Percentiles rank a stretch among this genome's conserved stretches.
Conservation (phyloP, 2,329 filamentous ascomycete species). For the Colletotrichum paranaense region DNA sequence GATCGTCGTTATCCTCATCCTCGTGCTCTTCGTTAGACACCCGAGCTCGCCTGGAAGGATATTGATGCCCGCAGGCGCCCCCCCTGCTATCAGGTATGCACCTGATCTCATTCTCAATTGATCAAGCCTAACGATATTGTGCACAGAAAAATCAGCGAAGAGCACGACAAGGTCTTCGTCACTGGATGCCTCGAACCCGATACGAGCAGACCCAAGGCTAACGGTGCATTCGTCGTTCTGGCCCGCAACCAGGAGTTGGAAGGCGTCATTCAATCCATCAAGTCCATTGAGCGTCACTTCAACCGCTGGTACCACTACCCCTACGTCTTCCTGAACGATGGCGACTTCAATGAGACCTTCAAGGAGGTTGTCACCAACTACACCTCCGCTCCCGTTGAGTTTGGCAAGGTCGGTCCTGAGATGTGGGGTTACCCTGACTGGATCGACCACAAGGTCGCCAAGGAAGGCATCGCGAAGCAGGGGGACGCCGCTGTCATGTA, state of each 20-base stretch:
- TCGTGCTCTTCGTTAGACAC: conserved; percentile 90
- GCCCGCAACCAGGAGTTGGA: conserved; percentile 97
- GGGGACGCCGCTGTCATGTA: conserved; percentile 99
- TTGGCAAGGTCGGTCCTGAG: conserved; percentile 88
- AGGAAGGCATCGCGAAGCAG: conserved; percentile 96
- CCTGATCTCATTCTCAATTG: neutral
- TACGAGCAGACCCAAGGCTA: conserved; percentile 82
- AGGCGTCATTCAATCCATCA: conserved; percentile 94
- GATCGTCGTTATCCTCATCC: conserved; percentile 89
- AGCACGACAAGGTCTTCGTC: conserved; percentile 96
- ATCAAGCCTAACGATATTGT: conserved; percentile 15
- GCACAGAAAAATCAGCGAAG: conserved; percentile 91
- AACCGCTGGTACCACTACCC: conserved; percentile 99
- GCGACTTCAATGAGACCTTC: conserved; percentile 95
- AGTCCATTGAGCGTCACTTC: conserved; percentile 98
- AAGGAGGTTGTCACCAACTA: conserved; percentile 89
- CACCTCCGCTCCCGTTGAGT: conserved; percentile 88
- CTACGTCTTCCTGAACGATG: conserved; percentile 98
- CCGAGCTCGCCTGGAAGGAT: conserved; percentile 85
- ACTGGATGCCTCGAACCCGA: conserved; percentile 88
- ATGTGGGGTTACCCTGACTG: conserved; percentile 99
- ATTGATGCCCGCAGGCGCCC: conserved; percentile 87
- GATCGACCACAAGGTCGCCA: conserved; percentile 92
- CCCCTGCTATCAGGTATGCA: conserved; percentile 87
- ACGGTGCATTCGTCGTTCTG: conserved; percentile 94